These are phyloP conservation scores for Cronartium quercuum DNA, from an alignment of 1,284 basidiomycete genomes.

Conservation along the genomic window DNA sequence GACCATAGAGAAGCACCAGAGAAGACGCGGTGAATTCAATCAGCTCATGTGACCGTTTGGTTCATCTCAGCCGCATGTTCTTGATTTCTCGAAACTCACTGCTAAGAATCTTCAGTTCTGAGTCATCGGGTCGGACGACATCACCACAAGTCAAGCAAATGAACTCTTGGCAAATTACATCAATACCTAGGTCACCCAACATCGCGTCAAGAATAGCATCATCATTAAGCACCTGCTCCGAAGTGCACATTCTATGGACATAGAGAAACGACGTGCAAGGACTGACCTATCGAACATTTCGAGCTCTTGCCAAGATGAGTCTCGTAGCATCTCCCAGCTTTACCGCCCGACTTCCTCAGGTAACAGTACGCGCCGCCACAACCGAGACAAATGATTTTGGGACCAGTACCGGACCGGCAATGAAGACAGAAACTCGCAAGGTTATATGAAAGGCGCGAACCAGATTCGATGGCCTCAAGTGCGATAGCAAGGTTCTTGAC, in stretches of 20 bases:
- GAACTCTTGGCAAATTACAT: constrained; percentile 24
- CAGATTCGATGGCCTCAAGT: constrained; percentile 9
- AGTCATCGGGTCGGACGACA: constrained; percentile 11
- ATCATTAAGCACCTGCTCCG: not conserved
- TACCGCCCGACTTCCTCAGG: not conserved
- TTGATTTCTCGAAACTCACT: not conserved
- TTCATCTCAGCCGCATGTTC: too few relatives aligned
- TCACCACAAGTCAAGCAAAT: constrained; percentile 30
- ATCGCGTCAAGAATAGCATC: too few relatives aligned
- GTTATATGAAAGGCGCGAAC: not conserved
- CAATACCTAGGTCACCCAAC: not conserved
- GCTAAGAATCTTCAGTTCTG: constrained; percentile 20
- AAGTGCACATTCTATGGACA: not conserved
- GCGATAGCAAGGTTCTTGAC: not conserved
- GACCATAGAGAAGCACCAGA: too few relatives aligned
- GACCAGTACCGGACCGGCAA: constrained; percentile 5
- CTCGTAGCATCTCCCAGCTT: not conserved
- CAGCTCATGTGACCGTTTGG: too few relatives aligned
- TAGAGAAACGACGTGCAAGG: not conserved
- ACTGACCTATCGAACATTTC: constrained; percentile 29
- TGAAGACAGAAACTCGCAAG: constrained; percentile 10
- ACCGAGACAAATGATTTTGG: constrained; percentile 14
- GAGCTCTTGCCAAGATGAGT: constrained; percentile 2
- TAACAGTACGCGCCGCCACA: constrained; percentile 17
- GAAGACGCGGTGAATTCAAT: too few relatives aligned